Conservation (phyloP, 2,329 filamentous ascomycete species). For the Aspergillus puulaauensis region DNA sequence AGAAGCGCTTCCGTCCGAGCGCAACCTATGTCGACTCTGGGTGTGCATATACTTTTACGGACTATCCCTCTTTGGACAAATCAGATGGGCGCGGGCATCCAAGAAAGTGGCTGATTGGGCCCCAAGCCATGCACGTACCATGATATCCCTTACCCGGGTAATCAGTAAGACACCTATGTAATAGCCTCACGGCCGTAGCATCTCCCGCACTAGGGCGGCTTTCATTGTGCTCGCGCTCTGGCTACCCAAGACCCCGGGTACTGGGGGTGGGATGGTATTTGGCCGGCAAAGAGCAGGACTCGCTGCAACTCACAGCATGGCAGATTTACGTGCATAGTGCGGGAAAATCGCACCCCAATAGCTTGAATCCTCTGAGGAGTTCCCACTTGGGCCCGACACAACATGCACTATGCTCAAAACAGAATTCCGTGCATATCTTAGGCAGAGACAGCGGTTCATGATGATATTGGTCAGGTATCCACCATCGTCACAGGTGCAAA, state of each 20-base stretch:
- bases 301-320: neutral
- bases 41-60: neutral
- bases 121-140: neutral
- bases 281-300: neutral
- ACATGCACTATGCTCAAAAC: constrained; percentile 7
- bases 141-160: constrained; percentile 1
- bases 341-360: neutral
- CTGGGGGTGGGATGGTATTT: neutral
- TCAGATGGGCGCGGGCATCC: constrained; percentile 7
- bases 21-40: neutral
- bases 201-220: neutral
- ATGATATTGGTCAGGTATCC: constrained; percentile 2
- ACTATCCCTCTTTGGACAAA: constrained; percentile 7
- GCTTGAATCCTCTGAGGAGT: neutral
- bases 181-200: neutral
- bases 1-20: neutral
- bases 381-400: neutral
- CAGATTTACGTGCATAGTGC: neutral
- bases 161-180: neutral
- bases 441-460: neutral
- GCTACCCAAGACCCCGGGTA: neutral
- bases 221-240: neutral
- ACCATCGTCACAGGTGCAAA: neutral
- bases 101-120: constrained; percentile 5
- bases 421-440: constrained; percentile 4